Percentiles rank a stretch among this genome's conserved stretches.
Conservation (phyloP, 805 yeast species). For the Sugiyamaella americana region DNA sequence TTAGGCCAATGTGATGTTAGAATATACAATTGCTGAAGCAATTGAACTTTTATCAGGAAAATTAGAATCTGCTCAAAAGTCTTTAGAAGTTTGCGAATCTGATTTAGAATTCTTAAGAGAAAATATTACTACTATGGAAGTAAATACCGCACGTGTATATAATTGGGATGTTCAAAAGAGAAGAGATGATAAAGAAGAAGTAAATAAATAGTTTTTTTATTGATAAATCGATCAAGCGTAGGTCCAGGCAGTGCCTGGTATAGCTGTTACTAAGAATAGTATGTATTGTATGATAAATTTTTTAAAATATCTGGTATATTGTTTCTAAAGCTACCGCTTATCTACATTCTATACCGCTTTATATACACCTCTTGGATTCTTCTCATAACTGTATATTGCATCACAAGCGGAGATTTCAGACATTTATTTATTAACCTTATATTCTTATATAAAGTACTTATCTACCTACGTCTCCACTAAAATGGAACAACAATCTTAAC, state of each 20-base stretch:
- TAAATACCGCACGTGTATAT: conserved; percentile 75
- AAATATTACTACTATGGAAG: conserved; percentile 96
- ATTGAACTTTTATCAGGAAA: conserved; percentile 57
- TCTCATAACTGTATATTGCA: neutral
- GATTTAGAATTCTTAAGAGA: conserved; percentile 81
- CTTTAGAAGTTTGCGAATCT: conserved; percentile 59
- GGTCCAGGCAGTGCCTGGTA: neutral
- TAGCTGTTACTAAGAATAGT: too few species aligned
- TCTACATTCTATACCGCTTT: neutral
- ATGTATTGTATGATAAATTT: too few species aligned
- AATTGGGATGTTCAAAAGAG: conserved; percentile 36
- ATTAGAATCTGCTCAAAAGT: conserved; percentile 55
- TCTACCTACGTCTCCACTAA: too few species aligned
- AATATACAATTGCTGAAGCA: conserved; percentile 88
- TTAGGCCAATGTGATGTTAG: conserved; percentile 88
- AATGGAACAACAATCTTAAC: too few species aligned
- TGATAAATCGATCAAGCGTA: neutral
- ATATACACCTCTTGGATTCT: neutral
- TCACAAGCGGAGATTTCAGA: too few species aligned
- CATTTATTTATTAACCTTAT: too few species aligned
- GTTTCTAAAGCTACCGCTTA: too few species aligned
- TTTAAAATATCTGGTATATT: too few species aligned
- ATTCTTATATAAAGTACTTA: too few species aligned
- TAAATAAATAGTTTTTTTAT: neutral
- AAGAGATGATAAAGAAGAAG: conserved; percentile 20